These are phyloP conservation scores for Prunus salicina DNA, from an alignment of 306 rosid species.

Conservation along the genomic window DNA sequence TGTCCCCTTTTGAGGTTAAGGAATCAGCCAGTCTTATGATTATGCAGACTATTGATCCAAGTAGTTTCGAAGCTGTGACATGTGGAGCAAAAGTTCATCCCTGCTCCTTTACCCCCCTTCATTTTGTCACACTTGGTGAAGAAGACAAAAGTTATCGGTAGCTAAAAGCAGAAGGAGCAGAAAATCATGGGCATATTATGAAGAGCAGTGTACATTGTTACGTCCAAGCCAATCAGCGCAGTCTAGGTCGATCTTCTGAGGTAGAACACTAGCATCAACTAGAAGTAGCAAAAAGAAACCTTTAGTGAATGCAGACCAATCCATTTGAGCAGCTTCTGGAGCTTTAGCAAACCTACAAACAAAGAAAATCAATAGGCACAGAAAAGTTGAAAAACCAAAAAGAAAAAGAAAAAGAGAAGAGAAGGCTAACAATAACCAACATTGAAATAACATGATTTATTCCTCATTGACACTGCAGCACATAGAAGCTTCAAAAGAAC, in stretches of 20 bases:
- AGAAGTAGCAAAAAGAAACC: slow-evolving; percentile 87
- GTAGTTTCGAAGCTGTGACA: slow-evolving; percentile 81
- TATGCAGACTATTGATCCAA: slow-evolving; percentile 61
- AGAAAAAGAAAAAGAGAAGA: not conserved
- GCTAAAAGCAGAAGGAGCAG: slow-evolving; percentile 41
- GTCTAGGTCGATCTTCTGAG: slow-evolving; percentile 87
- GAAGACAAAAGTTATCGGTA: slow-evolving; percentile 76
- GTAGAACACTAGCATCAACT: slow-evolving; percentile 85
- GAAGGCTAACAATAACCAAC: not conserved
- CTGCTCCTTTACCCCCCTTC: slow-evolving; percentile 81
- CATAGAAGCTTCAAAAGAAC: not conserved
- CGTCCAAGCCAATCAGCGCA: slow-evolving; percentile 95
- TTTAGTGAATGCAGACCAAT: slow-evolving; percentile 92
- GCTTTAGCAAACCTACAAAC: slow-evolving; percentile 75
- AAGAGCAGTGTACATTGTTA: slow-evolving; percentile 51
- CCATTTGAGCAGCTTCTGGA: slow-evolving; percentile 68
- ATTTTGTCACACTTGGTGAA: slow-evolving; percentile 89
- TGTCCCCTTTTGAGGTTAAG: not conserved
- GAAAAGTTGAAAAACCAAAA: no score
- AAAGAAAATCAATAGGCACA: slow-evolving; percentile 15
- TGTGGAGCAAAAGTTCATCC: slow-evolving; percentile 80
- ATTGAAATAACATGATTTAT: not conserved
- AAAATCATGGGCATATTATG: not conserved
- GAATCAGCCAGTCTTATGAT: not conserved
- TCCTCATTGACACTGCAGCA: not conserved